Evolutionary conservation across 2,329 filamentous ascomycete genomes (phyloP).

Genomic region (Venturia oleaginea): DNA sequence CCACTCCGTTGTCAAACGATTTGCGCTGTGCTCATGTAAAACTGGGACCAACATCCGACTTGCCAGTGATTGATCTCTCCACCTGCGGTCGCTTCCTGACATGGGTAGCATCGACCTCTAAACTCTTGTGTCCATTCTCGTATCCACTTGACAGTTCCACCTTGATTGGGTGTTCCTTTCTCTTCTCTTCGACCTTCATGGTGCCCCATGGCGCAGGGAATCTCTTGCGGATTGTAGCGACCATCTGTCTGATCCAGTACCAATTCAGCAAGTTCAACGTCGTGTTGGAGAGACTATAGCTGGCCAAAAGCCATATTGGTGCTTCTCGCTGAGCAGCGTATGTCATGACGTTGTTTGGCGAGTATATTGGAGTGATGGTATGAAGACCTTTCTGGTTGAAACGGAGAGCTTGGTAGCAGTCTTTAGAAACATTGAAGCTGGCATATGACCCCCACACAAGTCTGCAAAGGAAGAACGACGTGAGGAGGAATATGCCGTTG

Average conservation of each 20-base stretch:
- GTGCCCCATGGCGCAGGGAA: conserved; percentile 53
- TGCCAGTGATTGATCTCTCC: conserved; percentile 4
- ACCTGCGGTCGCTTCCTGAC: conserved; percentile 8
- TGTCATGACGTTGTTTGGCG: conserved; percentile 29
- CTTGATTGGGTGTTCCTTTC: conserved; percentile 5
- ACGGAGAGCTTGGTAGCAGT: conserved; percentile 41
- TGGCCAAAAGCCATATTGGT: conserved; percentile 59
- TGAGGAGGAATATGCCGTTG: conserved; percentile 31
- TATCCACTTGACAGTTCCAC: conserved; percentile 2
- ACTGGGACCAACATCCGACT: neutral
- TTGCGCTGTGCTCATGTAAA: neutral
- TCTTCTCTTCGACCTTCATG: conserved; percentile 20
- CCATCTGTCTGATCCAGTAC: conserved; percentile 85
- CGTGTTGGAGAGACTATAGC: conserved; percentile 63
- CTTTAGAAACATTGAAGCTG: conserved; percentile 54
- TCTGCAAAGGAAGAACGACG: conserved; percentile 13
- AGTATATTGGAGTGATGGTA: conserved; percentile 16
- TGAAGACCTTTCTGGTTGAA: conserved; percentile 17
- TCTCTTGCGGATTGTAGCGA: conserved; percentile 65
- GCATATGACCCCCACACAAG: conserved; percentile 69
- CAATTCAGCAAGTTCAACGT: conserved; percentile 69
- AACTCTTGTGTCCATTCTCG: conserved; percentile 9
- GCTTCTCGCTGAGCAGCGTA: conserved; percentile 31
- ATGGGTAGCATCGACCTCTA: conserved; percentile 10
- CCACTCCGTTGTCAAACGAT: neutral